Conservation (phyloP, 805 yeast species). For the Cyberlindnera bimundalis region DNA sequence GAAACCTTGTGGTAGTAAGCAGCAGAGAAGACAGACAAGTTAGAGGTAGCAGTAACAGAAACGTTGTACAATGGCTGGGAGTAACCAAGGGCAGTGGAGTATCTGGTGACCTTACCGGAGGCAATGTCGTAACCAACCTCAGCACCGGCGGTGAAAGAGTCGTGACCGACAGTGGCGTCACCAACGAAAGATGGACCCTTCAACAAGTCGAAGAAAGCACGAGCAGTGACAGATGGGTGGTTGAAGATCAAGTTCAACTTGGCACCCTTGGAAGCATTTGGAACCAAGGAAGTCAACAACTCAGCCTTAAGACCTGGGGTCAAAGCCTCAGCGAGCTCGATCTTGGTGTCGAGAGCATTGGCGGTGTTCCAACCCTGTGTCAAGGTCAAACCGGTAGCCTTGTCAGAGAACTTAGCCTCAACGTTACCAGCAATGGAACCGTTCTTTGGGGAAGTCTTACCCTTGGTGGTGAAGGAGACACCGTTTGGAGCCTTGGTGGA, state of each 20-base stretch:
- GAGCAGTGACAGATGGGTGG: slow-evolving; percentile 90
- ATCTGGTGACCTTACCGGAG: slow-evolving; percentile 88
- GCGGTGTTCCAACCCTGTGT: slow-evolving; percentile 99
- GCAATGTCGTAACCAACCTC: slow-evolving; percentile 95
- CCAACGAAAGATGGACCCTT: slow-evolving; percentile 96
- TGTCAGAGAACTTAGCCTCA: slow-evolving; percentile 91
- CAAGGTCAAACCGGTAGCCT: slow-evolving; percentile 84
- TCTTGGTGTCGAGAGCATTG: slow-evolving; percentile 86
- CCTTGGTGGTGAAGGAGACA: slow-evolving; percentile 90
- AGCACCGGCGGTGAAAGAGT: slow-evolving; percentile 95
- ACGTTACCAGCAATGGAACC: slow-evolving; percentile 82
- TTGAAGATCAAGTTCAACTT: slow-evolving; percentile 86
- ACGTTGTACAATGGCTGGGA: slow-evolving; percentile 77
- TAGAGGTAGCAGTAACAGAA: slow-evolving; percentile 79
- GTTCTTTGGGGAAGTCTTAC: slow-evolving; percentile 70
- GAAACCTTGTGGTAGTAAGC: slow-evolving; percentile 96
- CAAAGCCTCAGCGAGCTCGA: slow-evolving; percentile 86
- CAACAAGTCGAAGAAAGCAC: slow-evolving; percentile 90
- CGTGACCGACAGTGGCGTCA: slow-evolving; percentile 92
- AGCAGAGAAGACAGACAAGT: slow-evolving; percentile 86
- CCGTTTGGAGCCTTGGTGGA: slow-evolving; percentile 96
- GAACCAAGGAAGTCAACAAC: slow-evolving; percentile 81
- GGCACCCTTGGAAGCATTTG: slow-evolving; percentile 82
- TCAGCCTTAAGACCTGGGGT: slow-evolving; percentile 95
- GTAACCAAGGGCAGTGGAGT: slow-evolving; percentile 93